Conservation (phyloP, 139 green algal genomes). For the Chlamydomonas urium region DNA sequence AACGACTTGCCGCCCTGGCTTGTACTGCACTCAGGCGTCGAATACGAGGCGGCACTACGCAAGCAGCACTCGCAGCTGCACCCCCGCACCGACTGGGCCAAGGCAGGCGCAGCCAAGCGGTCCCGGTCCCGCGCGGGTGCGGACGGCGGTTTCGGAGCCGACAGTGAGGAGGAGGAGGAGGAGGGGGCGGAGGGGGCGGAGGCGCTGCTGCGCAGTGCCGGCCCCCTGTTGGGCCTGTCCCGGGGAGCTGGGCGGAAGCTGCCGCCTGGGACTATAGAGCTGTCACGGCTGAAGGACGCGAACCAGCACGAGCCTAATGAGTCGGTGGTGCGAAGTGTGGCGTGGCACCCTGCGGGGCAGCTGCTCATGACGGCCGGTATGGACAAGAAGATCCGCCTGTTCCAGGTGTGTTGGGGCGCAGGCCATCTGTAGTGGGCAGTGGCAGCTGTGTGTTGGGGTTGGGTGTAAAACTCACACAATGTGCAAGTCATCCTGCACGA, state of each 20-base stretch:
- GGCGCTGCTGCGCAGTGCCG: constrained; percentile 35
- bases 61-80: constrained; percentile 67
- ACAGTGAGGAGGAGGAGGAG: constrained; percentile 14
- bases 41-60: constrained; percentile 71
- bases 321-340: constrained; percentile 62
- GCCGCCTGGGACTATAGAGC: constrained; percentile 50
- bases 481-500: too few relatives aligned
- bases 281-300: constrained; percentile 68
- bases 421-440: constrained; percentile 48
- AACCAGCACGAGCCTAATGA: constrained; percentile 60
- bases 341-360: constrained; percentile 78
- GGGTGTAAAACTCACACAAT: too few relatives aligned
- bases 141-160: constrained; percentile 7
- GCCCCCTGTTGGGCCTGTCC: constrained; percentile 26
- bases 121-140: background rate
- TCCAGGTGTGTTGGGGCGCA: constrained; percentile 55
- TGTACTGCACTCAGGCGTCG: too few relatives aligned
- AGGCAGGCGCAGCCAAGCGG: background rate
- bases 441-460: background rate
- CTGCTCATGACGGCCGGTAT: constrained; percentile 85
- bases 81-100: constrained; percentile 65
- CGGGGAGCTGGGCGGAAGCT: constrained; percentile 7
- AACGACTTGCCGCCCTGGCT: too few relatives aligned
- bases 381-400: constrained; percentile 84
- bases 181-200: constrained; percentile 14